phyloP scores from a whole-genome alignment of 2,329 filamentous ascomycete species.

The Cladosporium austrohemisphaericum region DNA sequence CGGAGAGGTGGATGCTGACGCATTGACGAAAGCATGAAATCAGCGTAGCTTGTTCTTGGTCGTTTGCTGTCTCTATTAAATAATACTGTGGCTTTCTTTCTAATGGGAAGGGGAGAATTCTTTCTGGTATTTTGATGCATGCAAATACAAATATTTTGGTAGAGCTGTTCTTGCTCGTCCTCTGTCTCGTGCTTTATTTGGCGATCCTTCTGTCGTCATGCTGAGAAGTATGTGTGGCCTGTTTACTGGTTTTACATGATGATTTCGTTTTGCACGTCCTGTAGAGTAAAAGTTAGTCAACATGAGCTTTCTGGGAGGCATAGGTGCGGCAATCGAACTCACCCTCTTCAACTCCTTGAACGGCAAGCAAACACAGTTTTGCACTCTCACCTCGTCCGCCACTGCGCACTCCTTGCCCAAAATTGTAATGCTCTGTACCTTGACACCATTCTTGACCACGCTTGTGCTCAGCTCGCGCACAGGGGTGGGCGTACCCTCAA shows the following conservation, averaged over 20 bases:
- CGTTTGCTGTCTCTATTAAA: too few relatives aligned
- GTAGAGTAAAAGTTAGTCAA: neutral
- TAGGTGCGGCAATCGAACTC: neutral
- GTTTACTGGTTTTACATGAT: constrained; percentile 16
- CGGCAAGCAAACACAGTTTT: constrained; percentile 96
- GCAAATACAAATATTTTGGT: too few relatives aligned
- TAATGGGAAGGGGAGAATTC: too few relatives aligned
- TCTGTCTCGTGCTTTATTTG: too few relatives aligned
- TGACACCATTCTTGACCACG: constrained; percentile 95
- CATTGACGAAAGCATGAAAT: too few relatives aligned
- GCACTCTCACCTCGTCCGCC: constrained; percentile 88
- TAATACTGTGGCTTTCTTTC: too few relatives aligned
- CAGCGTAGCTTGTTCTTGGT: too few relatives aligned
- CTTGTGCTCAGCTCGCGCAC: constrained; percentile 85
- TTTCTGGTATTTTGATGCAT: too few relatives aligned
- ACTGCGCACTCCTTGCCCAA: constrained; percentile 93
- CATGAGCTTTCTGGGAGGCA: neutral
- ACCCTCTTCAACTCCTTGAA: constrained; percentile 97
- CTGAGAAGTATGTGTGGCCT: too few relatives aligned
- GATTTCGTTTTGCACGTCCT: constrained; percentile 16
- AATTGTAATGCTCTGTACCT: constrained; percentile 98
- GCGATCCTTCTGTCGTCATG: too few relatives aligned
- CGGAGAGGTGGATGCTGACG: too few relatives aligned
- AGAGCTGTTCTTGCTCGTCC: too few relatives aligned
- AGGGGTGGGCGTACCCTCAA: constrained; percentile 89